Base-by-base conservation (phyloP, 345 rosid genomes). In the Kernera saxatilis region DNA sequence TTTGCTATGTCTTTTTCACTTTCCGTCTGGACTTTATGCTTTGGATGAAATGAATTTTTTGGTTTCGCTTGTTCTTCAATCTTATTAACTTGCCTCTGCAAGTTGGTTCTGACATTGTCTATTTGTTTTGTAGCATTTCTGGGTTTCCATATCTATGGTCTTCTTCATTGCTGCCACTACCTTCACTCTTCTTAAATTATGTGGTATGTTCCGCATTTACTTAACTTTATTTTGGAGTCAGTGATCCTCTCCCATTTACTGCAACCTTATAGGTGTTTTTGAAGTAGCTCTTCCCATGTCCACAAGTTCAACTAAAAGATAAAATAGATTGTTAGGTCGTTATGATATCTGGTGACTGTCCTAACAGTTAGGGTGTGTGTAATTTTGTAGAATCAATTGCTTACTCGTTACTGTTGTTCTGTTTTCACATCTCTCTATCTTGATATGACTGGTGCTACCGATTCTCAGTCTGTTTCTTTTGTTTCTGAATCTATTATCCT, bases 61-160 rank as follows among this genome's bases (percentile, higher is more conserved):
- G 18, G 36, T 32, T 62, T 72, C 7, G 44, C n/a, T 63, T 11
- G 48, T 32, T 63, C 13, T 63, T 37, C 49, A 37, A 13, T 49
- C 44, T 39, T 15, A 60, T 49, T 49, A 10, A 12, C 56, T 37
- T 67, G 36, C n/a, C 10, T 54, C 30, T 64, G 4, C 46, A 39
- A 58, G 51, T 62, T 79, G 60, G 70, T 65, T 61, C 63, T 52
- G 67, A 79, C 64, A 65, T 64, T 52, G 26, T 19, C 53, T 76
- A 13, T 69, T 79, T 74, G 48, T 35, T 71, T 82, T 84, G 76
- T 74, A 93, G 98, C 97, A 93, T 74, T 93, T 93, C 26, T 90
- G 96, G 97, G 88, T 93, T 69, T 90, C 92, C 26, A 93, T 90
- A 83, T 87, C 97, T 36, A 87, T 85, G 96, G 87, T 93, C 77